Conservation (phyloP, 345 rosid genomes). For the Pugionium dolabratum region DNA sequence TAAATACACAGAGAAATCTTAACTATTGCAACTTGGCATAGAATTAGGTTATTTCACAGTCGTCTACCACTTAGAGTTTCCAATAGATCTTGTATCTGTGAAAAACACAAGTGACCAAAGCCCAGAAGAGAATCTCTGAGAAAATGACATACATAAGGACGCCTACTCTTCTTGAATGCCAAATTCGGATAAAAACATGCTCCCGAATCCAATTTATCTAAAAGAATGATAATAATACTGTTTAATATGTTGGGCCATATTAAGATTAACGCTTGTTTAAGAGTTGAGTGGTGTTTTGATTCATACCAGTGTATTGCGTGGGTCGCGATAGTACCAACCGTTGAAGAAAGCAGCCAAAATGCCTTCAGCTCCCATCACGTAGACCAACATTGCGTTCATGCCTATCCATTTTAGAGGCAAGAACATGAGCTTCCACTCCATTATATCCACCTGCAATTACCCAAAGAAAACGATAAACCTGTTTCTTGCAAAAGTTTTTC, state of each 20-base stretch:
- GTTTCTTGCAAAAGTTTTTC: not conserved
- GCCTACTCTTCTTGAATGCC: conserved; percentile 66
- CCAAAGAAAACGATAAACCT: not conserved
- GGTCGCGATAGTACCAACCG: conserved; percentile 82
- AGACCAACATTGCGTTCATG: conserved; percentile 92
- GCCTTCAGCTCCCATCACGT: conserved; percentile 95
- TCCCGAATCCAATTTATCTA: conserved; percentile 72
- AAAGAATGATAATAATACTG: not conserved
- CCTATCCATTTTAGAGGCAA: conserved; percentile 87
- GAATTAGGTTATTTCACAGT: not conserved
- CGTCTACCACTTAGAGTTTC: conserved; percentile 57
- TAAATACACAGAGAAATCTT: not conserved
- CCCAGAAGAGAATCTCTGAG: conserved; percentile 79
- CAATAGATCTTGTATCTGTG: conserved; percentile 60
- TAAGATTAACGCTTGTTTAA: no score
- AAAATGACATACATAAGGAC: conserved; percentile 69
- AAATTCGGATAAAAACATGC: conserved; percentile 58
- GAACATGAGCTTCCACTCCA: conserved; percentile 49
- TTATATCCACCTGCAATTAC: conserved; percentile 60
- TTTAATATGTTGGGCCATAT: no score
- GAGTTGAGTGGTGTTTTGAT: no score
- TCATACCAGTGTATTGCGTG: conserved; percentile 63
- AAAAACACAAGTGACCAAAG: conserved; percentile 54
- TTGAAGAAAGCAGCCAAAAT: conserved; percentile 82
- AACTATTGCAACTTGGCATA: conserved; percentile 15